phyloP scores from a whole-genome alignment of 352 stramenopile genomes.

The Pythium brachiatum region DNA sequence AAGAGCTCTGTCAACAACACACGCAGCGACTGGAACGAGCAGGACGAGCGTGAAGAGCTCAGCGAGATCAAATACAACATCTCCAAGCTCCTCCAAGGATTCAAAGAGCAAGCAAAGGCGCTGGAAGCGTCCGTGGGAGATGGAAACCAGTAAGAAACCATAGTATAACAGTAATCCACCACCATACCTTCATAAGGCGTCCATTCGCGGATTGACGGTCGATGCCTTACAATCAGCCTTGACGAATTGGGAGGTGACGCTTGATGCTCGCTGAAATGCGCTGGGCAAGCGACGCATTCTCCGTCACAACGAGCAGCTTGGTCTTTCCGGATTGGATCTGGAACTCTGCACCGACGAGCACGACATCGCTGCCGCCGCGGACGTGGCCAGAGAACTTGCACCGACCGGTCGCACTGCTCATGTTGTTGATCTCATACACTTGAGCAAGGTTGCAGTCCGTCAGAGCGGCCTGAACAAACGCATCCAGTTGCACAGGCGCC shows the following conservation, averaged over 20 bases:
- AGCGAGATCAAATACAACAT: conserved; percentile 68
- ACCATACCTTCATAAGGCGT: no score
- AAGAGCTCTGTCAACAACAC: conserved; percentile 6
- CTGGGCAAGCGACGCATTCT: conserved; percentile 50
- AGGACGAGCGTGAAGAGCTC: conserved; percentile 56
- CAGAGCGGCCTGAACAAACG: conserved; percentile 45
- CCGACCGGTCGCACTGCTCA: conserved; percentile 51
- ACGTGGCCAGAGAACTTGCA: conserved; percentile 71
- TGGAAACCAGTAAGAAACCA: conserved; percentile 15
- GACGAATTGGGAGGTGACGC: conserved; percentile 38
- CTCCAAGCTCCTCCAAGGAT: conserved; percentile 50
- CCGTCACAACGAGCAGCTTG: conserved; percentile 59
- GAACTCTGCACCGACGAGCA: conserved; percentile 58
- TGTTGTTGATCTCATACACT: conserved; percentile 77
- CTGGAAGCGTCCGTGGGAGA: conserved; percentile 27
- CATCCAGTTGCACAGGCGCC: conserved; percentile 48
- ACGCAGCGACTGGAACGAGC: conserved; percentile 49
- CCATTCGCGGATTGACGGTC: no score
- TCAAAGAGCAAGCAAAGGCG: conserved; percentile 55
- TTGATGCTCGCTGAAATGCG: conserved; percentile 51
- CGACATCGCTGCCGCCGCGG: conserved; percentile 44
- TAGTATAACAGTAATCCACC: background rate
- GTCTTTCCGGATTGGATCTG: conserved; percentile 64
- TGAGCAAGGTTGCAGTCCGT: conserved; percentile 65
- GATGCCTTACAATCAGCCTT: conserved; percentile 26